Base-by-base conservation (phyloP, 164 flowering plant species). In the Warburgia ugandensis region DNA sequence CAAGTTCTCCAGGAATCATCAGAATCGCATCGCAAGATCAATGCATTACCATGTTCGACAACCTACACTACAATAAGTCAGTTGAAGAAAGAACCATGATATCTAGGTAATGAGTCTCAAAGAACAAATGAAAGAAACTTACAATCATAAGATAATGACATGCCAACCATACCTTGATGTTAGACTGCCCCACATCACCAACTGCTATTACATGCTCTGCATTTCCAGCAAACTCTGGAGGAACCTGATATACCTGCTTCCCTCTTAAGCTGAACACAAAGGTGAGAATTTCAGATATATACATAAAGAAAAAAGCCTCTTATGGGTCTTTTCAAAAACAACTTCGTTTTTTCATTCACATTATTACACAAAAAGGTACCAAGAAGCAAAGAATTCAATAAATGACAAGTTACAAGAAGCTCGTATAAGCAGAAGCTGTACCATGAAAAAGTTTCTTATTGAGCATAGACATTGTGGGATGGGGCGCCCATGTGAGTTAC, bases 21-120 rank as follows among this genome's bases (percentile, higher is more conserved):
- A 51, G 80, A 71, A 48, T 88, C 94, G 62, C 63, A 86, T 29
- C 74, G 68, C 48, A 92, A 41, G 37, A 88, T 74, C 11, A 92
- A 29, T 16, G 95, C 82, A 79, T 75, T 86, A 28, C 43, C 65
- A 68, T 81, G 83, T 72, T 88, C 97, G 35, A 88, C 68, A 52
- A 88, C 77, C 99, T 92, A 63, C 31, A 69, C 12, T 52, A 57
- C 29, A 39, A 39, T 30, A 19, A 42, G 22, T 6, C 7, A 12
- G 26, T 30, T 26, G 8, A 27, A 50, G 43, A 17, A 23, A 44
- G 29, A 49, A 23, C 9, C 27, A 39, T 14, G n/a, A 36, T 7
- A 27, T 37, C n/a, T 11, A 22, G 13, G 22, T 9, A 31, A 13
- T 31, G 11, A 8, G 14, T 26, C 6, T 16, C 30, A 14, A 16